Evolutionary conservation across 805 yeast species (phyloP).

Genomic region (Blastobotrys americana): DNA sequence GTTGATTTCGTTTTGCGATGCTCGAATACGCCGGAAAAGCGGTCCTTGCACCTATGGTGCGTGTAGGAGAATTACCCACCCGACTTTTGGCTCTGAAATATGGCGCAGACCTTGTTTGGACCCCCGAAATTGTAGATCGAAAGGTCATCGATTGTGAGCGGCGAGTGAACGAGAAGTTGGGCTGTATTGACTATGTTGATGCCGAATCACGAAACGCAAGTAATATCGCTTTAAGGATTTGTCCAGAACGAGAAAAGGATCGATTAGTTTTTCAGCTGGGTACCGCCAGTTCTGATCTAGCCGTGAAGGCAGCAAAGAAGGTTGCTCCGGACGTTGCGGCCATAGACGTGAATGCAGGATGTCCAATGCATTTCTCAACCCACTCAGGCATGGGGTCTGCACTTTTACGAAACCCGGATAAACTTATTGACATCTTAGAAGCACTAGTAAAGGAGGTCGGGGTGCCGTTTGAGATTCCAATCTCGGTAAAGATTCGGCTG

Average conservation of each 20-base stretch:
- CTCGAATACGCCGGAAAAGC: conserved; percentile 71
- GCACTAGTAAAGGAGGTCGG: conserved; percentile 77
- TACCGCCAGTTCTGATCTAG: conserved; percentile 72
- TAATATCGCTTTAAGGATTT: conserved; percentile 64
- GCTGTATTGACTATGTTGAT: conserved; percentile 25
- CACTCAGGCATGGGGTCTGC: conserved; percentile 99
- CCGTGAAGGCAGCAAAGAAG: conserved; percentile 78
- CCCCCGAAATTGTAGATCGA: conserved; percentile 88
- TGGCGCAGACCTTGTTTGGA: conserved; percentile 96
- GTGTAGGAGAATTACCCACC: conserved; percentile 78
- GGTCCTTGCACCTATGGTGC: conserved; percentile 87
- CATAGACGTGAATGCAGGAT: conserved; percentile 90
- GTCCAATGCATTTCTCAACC: conserved; percentile 91
- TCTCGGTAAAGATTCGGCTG: conserved; percentile 84
- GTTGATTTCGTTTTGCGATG: no score
- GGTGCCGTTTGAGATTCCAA: conserved; percentile 63
- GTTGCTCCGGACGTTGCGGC: conserved; percentile 86
- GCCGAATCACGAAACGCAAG: conserved; percentile 32
- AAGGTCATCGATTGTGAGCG: conserved; percentile 68
- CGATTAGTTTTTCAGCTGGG: conserved; percentile 86
- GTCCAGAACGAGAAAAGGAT: conserved; percentile 52
- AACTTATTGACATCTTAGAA: conserved; percentile 58
- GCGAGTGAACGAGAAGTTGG: conserved; percentile 40
- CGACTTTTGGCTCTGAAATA: conserved; percentile 68
- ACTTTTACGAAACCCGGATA: conserved; percentile 70